Percentiles rank a stretch among this genome's conserved stretches.
phyloP scores from a whole-genome alignment of 1,139 yeast genomes.

The Meyerozyma guilliermondii region DNA sequence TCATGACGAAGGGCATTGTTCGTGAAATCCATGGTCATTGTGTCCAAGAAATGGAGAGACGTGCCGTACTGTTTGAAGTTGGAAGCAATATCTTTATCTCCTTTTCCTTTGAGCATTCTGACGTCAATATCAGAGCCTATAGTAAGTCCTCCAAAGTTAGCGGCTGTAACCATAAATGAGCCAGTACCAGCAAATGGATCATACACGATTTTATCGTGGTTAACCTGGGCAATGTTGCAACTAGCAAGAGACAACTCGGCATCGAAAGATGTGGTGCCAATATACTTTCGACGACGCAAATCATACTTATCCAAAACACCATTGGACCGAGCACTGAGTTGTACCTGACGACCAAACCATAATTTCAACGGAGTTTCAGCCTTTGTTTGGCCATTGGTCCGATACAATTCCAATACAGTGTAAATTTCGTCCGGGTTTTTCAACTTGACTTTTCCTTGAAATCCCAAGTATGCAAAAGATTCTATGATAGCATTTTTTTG shows the following conservation, averaged over 20 bases:
- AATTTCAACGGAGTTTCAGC: conserved; percentile 50
- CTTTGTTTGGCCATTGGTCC: conserved; percentile 44
- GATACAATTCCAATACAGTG: conserved; percentile 71
- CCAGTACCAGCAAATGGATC: conserved; percentile 99
- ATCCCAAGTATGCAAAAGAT: conserved; percentile 61
- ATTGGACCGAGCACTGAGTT: conserved; percentile 55
- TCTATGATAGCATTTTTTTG: conserved; percentile 66
- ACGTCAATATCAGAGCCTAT: conserved; percentile 92
- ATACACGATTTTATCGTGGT: conserved; percentile 61
- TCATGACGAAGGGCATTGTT: conserved; percentile 71
- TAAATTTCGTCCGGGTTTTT: conserved; percentile 72
- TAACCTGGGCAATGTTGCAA: conserved; percentile 79
- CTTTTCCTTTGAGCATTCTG: conserved; percentile 74
- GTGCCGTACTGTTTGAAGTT: conserved; percentile 78
- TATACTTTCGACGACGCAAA: conserved; percentile 75
- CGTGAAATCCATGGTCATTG: conserved; percentile 90
- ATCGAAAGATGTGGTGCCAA: conserved; percentile 96
- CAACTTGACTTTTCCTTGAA: conserved; percentile 75
- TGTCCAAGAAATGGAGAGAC: conserved; percentile 57
- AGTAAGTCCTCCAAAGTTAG: conserved; percentile 75
- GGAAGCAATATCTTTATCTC: conserved; percentile 44
- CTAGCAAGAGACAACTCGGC: conserved; percentile 81
- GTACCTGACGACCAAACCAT: conserved; percentile 76
- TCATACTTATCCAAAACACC: conserved; percentile 73
- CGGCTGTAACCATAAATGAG: conserved; percentile 85